A percentile compares a stretch with the other conserved stretches of the same genome.
These are phyloP conservation scores for Trichophyton mentagrophytes DNA, from an alignment of 2,329 filamentous ascomycete genomes.

Conservation along the genomic window DNA sequence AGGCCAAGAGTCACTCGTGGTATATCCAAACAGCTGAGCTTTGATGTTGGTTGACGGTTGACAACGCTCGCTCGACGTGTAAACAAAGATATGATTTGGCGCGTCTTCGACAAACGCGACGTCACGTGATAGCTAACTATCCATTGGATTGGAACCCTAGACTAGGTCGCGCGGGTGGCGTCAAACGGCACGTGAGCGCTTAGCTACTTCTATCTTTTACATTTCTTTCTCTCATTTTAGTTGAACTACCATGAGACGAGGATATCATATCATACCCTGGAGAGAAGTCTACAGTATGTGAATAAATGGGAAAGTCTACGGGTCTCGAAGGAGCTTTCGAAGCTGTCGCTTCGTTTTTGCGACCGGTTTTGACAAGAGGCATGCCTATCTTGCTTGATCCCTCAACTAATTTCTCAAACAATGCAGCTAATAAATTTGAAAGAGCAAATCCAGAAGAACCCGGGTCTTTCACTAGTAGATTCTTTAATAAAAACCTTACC, in stretches of 20 bases:
- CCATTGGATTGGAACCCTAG: no score
- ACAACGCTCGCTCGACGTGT: neutral
- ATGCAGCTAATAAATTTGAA: constrained; percentile 20
- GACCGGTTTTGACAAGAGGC: constrained; percentile 31
- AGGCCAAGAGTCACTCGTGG: neutral
- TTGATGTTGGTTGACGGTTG: neutral
- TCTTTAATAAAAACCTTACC: constrained; percentile 18
- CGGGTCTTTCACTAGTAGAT: constrained; percentile 25
- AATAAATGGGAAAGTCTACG: constrained; percentile 20
- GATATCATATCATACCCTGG: neutral
- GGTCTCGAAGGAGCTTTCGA: constrained; percentile 23
- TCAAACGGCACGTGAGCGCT: neutral
- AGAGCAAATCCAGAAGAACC: constrained; percentile 29
- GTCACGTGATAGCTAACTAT: neutral
- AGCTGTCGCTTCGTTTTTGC: constrained; percentile 25
- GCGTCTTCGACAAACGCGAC: neutral
- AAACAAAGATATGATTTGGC: neutral
- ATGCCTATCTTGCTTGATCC: constrained; percentile 17
- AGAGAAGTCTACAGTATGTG: neutral
- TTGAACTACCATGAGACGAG: neutral
- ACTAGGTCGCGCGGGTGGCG: neutral
- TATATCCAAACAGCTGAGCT: neutral
- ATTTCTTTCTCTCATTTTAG: neutral
- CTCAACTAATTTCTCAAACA: neutral
- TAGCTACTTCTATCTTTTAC: neutral